Conservation (phyloP, 352 stramenopile species). For the Phytophthora chlamydospora region DNA sequence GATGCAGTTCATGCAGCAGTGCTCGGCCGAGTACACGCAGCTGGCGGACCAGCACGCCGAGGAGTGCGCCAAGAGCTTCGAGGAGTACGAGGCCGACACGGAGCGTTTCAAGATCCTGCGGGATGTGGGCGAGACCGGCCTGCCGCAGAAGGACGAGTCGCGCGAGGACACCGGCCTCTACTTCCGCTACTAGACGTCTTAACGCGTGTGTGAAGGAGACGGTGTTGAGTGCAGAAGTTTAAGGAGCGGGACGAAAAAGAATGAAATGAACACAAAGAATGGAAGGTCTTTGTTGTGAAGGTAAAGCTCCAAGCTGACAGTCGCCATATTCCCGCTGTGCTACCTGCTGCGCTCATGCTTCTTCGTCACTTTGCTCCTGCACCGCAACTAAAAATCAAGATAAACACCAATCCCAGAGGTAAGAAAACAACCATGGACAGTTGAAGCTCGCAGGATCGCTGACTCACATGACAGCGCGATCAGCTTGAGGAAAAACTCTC, state of each 20-base stretch:
- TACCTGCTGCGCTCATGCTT: slow-evolving; percentile 5
- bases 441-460: background rate
- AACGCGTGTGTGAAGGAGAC: slow-evolving; percentile 7
- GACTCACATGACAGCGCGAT: slow-evolving; percentile 64
- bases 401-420: slow-evolving; percentile 2
- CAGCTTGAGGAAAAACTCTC: slow-evolving; percentile 70
- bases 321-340: too few relatives aligned
- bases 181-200: slow-evolving; percentile 88
- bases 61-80: slow-evolving; percentile 85
- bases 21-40: slow-evolving; percentile 86
- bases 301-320: background rate
- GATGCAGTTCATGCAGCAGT: slow-evolving; percentile 91
- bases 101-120: slow-evolving; percentile 79
- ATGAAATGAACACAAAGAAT: slow-evolving; percentile 43
- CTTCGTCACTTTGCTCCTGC: slow-evolving; percentile 32
- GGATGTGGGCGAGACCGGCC: slow-evolving; percentile 79
- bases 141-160: slow-evolving; percentile 72
- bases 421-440: background rate
- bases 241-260: slow-evolving; percentile 35
- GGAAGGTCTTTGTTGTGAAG: slow-evolving; percentile 15
- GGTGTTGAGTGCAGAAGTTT: slow-evolving; percentile 30
- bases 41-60: slow-evolving; percentile 74
- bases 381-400: slow-evolving; percentile 32
- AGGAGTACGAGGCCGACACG: slow-evolving; percentile 80
- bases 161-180: slow-evolving; percentile 85